phyloP scores from a whole-genome alignment of 805 yeast species.

The Sugiyamaella americana region DNA sequence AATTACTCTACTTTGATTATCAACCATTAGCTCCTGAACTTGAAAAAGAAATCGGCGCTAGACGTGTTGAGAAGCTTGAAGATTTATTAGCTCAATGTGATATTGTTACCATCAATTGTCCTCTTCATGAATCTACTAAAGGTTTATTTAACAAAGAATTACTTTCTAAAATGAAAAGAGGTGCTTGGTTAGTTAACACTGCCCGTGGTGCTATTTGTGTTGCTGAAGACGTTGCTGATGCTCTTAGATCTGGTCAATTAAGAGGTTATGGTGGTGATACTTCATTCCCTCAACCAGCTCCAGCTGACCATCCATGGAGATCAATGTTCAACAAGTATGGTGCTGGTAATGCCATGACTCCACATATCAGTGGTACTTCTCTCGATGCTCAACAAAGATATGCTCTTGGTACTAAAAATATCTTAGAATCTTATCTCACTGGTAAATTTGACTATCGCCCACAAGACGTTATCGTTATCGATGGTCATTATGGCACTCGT shows the following conservation, averaged over 20 bases:
- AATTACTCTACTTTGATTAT: slow-evolving; percentile 68
- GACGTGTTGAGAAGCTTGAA: slow-evolving; percentile 53
- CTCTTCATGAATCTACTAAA: slow-evolving; percentile 62
- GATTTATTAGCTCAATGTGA: slow-evolving; percentile 64
- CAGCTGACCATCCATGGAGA: slow-evolving; percentile 74
- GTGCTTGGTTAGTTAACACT: slow-evolving; percentile 69
- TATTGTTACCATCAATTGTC: slow-evolving; percentile 70
- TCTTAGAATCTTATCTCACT: slow-evolving; percentile 56
- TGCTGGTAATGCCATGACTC: slow-evolving; percentile 81
- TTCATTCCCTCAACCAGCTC: slow-evolving; percentile 83
- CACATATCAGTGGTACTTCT: slow-evolving; percentile 74
- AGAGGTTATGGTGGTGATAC: slow-evolving; percentile 84
- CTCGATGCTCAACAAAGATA: slow-evolving; percentile 75
- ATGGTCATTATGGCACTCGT: slow-evolving; percentile 68
- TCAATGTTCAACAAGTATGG: slow-evolving; percentile 56
- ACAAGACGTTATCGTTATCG: slow-evolving; percentile 65
- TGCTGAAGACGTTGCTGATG: slow-evolving; percentile 69
- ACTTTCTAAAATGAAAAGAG: slow-evolving; percentile 59
- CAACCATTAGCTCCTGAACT: slow-evolving; percentile 57
- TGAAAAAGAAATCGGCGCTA: slow-evolving; percentile 52
- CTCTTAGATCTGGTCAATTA: slow-evolving; percentile 59
- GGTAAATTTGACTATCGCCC: slow-evolving; percentile 64
- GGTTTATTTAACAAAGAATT: slow-evolving; percentile 64
- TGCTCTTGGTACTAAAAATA: slow-evolving; percentile 60
- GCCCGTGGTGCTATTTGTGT: slow-evolving; percentile 78